Conservation (phyloP, 2,329 filamentous ascomycete genomes). For the Dendrostoma leiphaemia region DNA sequence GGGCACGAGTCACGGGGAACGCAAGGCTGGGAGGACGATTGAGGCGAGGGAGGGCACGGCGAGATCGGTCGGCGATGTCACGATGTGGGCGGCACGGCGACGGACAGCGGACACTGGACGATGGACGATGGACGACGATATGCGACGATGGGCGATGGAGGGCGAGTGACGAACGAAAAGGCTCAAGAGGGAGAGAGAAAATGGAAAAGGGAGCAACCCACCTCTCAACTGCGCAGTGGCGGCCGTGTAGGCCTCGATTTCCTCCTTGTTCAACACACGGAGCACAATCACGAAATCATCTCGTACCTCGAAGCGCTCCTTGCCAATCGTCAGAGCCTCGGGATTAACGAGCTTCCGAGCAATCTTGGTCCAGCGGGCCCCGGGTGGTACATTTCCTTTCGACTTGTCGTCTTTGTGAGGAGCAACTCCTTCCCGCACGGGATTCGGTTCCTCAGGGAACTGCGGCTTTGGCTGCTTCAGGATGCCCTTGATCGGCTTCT, state of each 20-base stretch:
- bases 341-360: constrained; percentile 86
- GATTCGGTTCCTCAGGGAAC: constrained; percentile 84
- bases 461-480: constrained; percentile 77
- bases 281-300: constrained; percentile 92
- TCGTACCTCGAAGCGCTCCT: constrained; percentile 89
- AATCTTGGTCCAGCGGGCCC: constrained; percentile 92
- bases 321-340: constrained; percentile 78
- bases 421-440: constrained; percentile 84
- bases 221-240: constrained; percentile 80
- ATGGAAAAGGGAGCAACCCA: constrained; percentile 38
- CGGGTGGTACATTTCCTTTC: constrained; percentile 69
- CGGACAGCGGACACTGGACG: constrained; percentile 8
- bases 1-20: constrained; percentile 18
- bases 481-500: constrained; percentile 76
- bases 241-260: constrained; percentile 83
- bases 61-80: constrained; percentile 17
- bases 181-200: constrained; percentile 2
- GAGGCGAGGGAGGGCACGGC: constrained; percentile 13
- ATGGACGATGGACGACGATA: constrained; percentile 12
- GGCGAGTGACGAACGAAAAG: constrained; percentile 13
- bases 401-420: constrained; percentile 85
- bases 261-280: constrained; percentile 80
- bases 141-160: background rate
- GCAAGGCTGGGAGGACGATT: constrained; percentile 10
- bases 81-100: constrained; percentile 19